These are phyloP conservation scores for Ascoidea tarda DNA, from an alignment of 805 yeast species.

Conservation along the genomic window DNA sequence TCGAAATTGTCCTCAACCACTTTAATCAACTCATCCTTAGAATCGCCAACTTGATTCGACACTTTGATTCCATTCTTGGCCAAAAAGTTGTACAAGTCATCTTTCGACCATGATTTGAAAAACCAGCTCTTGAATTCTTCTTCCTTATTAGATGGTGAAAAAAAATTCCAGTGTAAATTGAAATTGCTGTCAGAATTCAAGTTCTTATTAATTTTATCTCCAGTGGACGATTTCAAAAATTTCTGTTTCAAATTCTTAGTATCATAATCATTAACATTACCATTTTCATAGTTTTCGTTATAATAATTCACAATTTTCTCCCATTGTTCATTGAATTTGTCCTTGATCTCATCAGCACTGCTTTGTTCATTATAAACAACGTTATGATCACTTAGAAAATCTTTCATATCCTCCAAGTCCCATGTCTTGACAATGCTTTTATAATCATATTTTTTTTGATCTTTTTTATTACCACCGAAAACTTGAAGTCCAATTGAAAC, in stretches of 20 bases:
- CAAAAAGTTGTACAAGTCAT: slow-evolving; percentile 20
- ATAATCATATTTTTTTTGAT: too few species aligned
- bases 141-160: slow-evolving; percentile 5
- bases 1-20: slow-evolving; percentile 23
- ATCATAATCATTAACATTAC: slow-evolving; percentile 1
- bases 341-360: slow-evolving; percentile 14
- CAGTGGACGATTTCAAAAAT: too few species aligned
- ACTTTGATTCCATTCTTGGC: slow-evolving; percentile 18
- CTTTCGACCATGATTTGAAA: slow-evolving; percentile 31
- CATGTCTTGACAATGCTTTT: slow-evolving; percentile 18
- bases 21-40: slow-evolving; percentile 26
- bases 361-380: slow-evolving; percentile 13
- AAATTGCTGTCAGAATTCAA: too few species aligned
- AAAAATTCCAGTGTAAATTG: too few species aligned
- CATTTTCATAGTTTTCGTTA: slow-evolving; percentile 1
- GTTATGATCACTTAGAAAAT: slow-evolving; percentile 18
- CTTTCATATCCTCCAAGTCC: slow-evolving; percentile 24
- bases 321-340: slow-evolving; percentile 17
- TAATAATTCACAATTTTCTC: slow-evolving; percentile 11
- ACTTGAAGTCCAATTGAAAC: too few species aligned
- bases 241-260: too few species aligned
- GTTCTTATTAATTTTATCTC: too few species aligned
- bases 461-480: too few species aligned
- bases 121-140: slow-evolving; percentile 25
- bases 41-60: slow-evolving; percentile 10